These are phyloP conservation scores for Apiospora malaysiana DNA, from an alignment of 2,329 filamentous ascomycete species.

Conservation along the genomic window DNA sequence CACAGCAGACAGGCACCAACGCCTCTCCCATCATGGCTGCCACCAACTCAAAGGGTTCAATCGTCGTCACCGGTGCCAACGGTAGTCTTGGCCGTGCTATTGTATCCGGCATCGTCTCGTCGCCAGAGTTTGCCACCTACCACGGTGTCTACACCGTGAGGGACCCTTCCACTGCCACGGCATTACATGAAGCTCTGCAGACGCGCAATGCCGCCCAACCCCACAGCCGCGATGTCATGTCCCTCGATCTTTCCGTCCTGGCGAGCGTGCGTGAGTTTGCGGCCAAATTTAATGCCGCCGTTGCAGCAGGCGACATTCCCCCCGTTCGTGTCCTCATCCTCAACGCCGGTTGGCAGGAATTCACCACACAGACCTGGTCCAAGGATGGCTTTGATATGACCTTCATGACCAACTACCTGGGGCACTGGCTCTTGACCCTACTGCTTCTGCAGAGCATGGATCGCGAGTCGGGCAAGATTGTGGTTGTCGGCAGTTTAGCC, in stretches of 20 bases:
- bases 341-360: constrained; percentile 35
- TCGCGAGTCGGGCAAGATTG: constrained; percentile 24
- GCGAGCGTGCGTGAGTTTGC: constrained; percentile 28
- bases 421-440: constrained; percentile 30
- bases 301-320: constrained; percentile 32
- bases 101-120: constrained; percentile 26
- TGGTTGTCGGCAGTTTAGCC: constrained; percentile 23
- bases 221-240: constrained; percentile 27
- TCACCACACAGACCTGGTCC: constrained; percentile 24
- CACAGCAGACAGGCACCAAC: background rate
- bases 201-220: background rate
- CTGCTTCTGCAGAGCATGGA: constrained; percentile 30
- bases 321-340: constrained; percentile 37
- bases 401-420: constrained; percentile 27
- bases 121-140: constrained; percentile 29
- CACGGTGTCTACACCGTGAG: constrained; percentile 31
- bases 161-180: background rate
- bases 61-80: constrained; percentile 28
- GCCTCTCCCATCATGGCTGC: background rate
- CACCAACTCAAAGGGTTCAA: constrained; percentile 25
- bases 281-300: constrained; percentile 26
- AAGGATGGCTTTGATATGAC: constrained; percentile 27
- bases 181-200: background rate
- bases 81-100: constrained; percentile 27
- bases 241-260: constrained; percentile 28